phyloP scores from a whole-genome alignment of 495 filamentous ascomycete species.

The Podospora conica region DNA sequence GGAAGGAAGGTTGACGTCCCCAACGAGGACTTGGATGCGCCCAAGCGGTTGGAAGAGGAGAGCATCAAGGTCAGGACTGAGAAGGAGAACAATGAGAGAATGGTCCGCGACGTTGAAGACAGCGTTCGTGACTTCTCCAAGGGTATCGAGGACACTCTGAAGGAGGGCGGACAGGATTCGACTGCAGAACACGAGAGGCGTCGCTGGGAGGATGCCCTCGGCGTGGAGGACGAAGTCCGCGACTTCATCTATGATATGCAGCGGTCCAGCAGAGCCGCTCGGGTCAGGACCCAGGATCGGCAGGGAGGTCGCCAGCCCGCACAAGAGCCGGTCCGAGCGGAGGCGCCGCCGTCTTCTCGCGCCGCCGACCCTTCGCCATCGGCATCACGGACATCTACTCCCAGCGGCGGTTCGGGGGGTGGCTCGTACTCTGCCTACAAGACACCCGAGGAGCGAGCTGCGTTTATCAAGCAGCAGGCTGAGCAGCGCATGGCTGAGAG shows the following conservation, averaged over 20 bases:
- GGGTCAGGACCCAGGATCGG: conserved; percentile 64
- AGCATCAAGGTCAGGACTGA: conserved; percentile 72
- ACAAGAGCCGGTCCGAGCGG: conserved; percentile 40
- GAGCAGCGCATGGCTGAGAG: conserved; percentile 97
- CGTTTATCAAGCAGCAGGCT: conserved; percentile 94
- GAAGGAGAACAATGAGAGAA: conserved; percentile 86
- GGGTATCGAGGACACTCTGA: conserved; percentile 77
- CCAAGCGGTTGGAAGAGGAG: conserved; percentile 82
- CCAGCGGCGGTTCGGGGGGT: conserved; percentile 35
- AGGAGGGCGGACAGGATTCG: conserved; percentile 66
- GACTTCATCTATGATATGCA: conserved; percentile 98
- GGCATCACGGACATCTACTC: conserved; percentile 39
- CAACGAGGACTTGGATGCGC: conserved; percentile 66
- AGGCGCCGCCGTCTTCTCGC: conserved; percentile 34
- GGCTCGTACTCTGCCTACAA: conserved; percentile 73
- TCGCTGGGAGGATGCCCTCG: conserved; percentile 93
- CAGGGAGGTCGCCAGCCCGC: conserved; percentile 38
- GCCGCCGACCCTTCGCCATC: conserved; percentile 34
- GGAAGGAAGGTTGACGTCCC: conserved; percentile 64
- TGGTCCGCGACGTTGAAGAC: conserved; percentile 96
- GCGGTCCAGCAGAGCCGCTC: conserved; percentile 68
- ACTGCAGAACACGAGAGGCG: conserved; percentile 77
- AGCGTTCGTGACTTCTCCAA: conserved; percentile 85
- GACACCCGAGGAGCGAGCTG: conserved; percentile 86
- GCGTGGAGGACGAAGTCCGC: conserved; percentile 91